Base-by-base conservation (phyloP, 176 grass and related monocot species). In the Oryza coarctata region DNA sequence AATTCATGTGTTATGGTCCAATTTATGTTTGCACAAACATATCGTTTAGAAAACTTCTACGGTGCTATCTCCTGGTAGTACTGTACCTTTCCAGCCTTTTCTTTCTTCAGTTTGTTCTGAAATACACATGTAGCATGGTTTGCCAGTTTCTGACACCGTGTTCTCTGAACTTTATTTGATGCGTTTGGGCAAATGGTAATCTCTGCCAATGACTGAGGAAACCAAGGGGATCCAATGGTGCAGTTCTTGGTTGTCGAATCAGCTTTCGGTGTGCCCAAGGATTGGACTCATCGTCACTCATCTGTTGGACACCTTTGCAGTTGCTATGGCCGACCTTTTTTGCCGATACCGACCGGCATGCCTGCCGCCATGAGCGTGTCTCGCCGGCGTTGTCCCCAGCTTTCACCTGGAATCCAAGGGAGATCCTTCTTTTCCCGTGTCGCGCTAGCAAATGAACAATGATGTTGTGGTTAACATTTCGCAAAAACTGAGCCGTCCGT, bases 191-290 rank as follows among this genome's bases (percentile, higher is more conserved):
- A 33, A 8, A 13, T 28, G 14, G 22, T 5, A 57, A 22, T 33
- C 3, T 9, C 31, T 30, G 61, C 27, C 10, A 31, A 28, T 10
- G 74, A 1, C 5, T 1, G 31, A 30, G 58, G 76, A 64, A 38
- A 79, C 31, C 75, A n/a, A 50, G 36, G 55, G 66, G 29, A 47
- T 71, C 83, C 52, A 27, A 63, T 28, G 80, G 38, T 63, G 67
- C 52, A 12, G 27, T 25, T 33, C 85, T 62, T 18, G 10, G 71
- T 38, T 45, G 71, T 50, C 38, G 39, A 28, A 70, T 17, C 55
- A 36, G 41, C 74, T 83, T 83, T 88, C 80, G 67, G 57, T 55
- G 67, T 5, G 86, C 86, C 80, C 80, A 63, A 77, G 79, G 86
- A 50, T 77, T 82, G 52, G 57, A 30, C 7, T 31, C n/a, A 8